A percentile compares a stretch with the other conserved stretches of the same genome.
Evolutionary conservation across 495 filamentous ascomycete genomes (phyloP).

Genomic region (Aspergillus diversus): DNA sequence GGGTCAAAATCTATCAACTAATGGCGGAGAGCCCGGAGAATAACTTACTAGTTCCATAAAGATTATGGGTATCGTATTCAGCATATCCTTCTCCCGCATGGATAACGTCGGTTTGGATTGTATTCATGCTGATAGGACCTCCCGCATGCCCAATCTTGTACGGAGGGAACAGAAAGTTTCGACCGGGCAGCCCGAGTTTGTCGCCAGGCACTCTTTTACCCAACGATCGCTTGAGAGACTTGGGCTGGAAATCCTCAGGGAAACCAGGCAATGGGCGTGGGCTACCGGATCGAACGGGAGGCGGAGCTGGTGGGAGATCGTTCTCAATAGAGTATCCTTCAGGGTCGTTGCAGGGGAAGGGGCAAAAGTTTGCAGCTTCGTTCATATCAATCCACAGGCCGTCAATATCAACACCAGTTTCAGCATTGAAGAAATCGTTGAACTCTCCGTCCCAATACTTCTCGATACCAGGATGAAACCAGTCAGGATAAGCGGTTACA

Average conservation of each 20-base stretch:
- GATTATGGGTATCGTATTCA: conserved; percentile 84
- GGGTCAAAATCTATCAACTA: neutral
- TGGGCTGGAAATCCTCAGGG: conserved; percentile 70
- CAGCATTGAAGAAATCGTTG: conserved; percentile 63
- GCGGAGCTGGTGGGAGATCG: conserved; percentile 67
- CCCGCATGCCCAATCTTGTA: conserved; percentile 77
- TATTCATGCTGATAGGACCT: conserved; percentile 71
- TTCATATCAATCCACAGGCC: conserved; percentile 91
- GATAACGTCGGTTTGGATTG: conserved; percentile 73
- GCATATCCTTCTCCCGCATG: conserved; percentile 67
- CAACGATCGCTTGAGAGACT: conserved; percentile 19
- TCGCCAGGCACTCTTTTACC: conserved; percentile 17
- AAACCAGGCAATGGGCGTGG: conserved; percentile 72
- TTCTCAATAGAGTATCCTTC: conserved; percentile 52
- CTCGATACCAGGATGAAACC: conserved; percentile 72
- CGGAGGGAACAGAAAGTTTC: conserved; percentile 70
- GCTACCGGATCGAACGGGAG: conserved; percentile 59
- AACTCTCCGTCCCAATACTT: conserved; percentile 79
- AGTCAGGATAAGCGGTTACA: conserved; percentile 79
- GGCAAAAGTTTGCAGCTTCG: conserved; percentile 73
- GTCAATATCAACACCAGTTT: conserved; percentile 77
- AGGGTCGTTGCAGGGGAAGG: conserved; percentile 72
- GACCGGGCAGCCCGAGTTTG: conserved; percentile 59
- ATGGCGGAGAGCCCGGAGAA: neutral
- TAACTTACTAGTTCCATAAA: conserved; percentile 72